phyloP scores from a whole-genome alignment of 805 yeast genomes.

The Ogataea minuta region DNA sequence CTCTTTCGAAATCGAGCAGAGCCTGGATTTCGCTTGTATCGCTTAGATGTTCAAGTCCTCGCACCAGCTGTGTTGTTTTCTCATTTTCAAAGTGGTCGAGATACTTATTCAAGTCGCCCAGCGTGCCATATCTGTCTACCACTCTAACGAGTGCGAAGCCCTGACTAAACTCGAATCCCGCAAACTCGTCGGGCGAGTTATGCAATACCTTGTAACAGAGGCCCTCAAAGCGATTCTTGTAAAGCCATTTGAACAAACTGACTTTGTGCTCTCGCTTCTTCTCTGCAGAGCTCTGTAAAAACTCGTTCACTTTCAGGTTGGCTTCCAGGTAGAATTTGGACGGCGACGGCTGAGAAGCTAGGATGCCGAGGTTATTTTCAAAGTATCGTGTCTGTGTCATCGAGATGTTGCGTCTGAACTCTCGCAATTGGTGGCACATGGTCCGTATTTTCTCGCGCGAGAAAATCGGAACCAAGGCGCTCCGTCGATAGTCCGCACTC shows the following conservation, averaged over 20 bases:
- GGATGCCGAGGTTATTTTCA: conserved; percentile 25
- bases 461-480: conserved; percentile 16
- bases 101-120: conserved; percentile 18
- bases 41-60: conserved; percentile 1
- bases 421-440: conserved; percentile 11
- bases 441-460: conserved; percentile 7
- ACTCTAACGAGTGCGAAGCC: conserved; percentile 16
- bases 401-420: conserved; percentile 23
- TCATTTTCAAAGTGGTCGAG: conserved; percentile 14
- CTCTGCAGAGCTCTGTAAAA: not conserved
- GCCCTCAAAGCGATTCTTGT: conserved; percentile 16
- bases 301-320: conserved; percentile 1
- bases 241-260: conserved; percentile 24
- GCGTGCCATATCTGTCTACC: conserved; percentile 25
- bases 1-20: conserved; percentile 1
- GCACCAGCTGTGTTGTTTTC: conserved; percentile 4
- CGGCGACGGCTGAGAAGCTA: conserved; percentile 11
- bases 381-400: conserved; percentile 24
- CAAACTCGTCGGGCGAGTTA: conserved; percentile 11
- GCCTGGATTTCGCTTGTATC: conserved; percentile 1
- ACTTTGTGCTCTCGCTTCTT: conserved; percentile 15
- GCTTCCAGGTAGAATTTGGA: conserved; percentile 6
- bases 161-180: conserved; percentile 14
- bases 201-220: conserved; percentile 15
- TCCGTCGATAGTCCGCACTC: conserved; percentile 7